Evolutionary conservation across 2,329 filamentous ascomycete genomes (phyloP).

Genomic region (Trichoderma simmonsii): DNA sequence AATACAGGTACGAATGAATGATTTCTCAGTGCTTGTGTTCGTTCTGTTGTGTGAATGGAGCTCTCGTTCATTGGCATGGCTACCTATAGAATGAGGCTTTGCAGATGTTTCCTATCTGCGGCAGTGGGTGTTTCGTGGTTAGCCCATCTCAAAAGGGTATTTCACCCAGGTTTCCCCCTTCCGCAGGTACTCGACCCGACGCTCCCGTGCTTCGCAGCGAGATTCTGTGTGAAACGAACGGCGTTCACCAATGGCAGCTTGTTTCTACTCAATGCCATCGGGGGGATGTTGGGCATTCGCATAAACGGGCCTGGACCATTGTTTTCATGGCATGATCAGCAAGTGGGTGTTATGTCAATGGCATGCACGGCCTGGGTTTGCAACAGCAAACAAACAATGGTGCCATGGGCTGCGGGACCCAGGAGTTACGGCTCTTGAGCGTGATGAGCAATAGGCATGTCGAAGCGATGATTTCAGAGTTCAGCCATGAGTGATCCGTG

Average conservation of each 20-base stretch:
- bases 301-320: neutral
- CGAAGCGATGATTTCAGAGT: neutral
- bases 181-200: neutral
- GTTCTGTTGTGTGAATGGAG: neutral
- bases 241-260: neutral
- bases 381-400: neutral
- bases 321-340: neutral
- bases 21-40: neutral
- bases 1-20: neutral
- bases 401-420: neutral
- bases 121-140: neutral
- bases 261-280: neutral
- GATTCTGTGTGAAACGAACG: neutral
- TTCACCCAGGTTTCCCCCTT: neutral
- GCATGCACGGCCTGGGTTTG: neutral
- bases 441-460: neutral
- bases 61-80: neutral
- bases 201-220: neutral
- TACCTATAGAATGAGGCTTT: neutral
- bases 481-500: neutral
- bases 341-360: neutral
- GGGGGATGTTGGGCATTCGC: neutral
- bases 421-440: neutral
- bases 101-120: neutral
- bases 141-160: neutral